These are phyloP conservation scores for Cyberlindnera sargentensis DNA, from an alignment of 805 yeast species.

Conservation along the genomic window DNA sequence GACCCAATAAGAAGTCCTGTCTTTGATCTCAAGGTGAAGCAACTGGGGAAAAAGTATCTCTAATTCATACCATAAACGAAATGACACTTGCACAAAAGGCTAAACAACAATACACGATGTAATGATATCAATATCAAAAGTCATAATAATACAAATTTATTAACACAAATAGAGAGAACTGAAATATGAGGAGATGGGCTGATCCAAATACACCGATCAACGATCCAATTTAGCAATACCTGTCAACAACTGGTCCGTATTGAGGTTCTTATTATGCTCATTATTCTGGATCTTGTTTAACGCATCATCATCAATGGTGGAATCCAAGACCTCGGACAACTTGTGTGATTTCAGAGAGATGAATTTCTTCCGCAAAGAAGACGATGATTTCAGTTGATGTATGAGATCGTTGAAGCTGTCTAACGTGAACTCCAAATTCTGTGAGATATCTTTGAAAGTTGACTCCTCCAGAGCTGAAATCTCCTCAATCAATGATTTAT, in stretches of 20 bases:
- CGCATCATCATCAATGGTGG: slow-evolving; percentile 39
- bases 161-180: neutral
- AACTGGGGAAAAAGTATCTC: slow-evolving; percentile 69
- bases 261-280: slow-evolving; percentile 22
- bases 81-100: neutral
- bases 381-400: slow-evolving; percentile 17
- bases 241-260: slow-evolving; percentile 27
- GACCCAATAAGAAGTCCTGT: slow-evolving; percentile 66
- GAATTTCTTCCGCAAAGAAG: slow-evolving; percentile 13
- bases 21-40: slow-evolving; percentile 70
- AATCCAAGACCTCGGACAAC: slow-evolving; percentile 37
- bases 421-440: slow-evolving; percentile 13
- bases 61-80: slow-evolving; percentile 20
- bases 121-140: no score
- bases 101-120: no score
- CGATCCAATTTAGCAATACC: slow-evolving; percentile 26
- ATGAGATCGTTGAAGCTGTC: slow-evolving; percentile 19
- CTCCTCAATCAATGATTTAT: slow-evolving; percentile 13
- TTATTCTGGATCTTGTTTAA: slow-evolving; percentile 11
- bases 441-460: slow-evolving; percentile 9
- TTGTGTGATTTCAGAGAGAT: slow-evolving; percentile 33
- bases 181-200: neutral
- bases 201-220: neutral
- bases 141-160: no score
- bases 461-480: slow-evolving; percentile 8